Evolutionary conservation across 139 green algal genomes (phyloP), one percentile per base, ranked within the genome.

Genomic region (Chlamydomonas sp.): DNA sequence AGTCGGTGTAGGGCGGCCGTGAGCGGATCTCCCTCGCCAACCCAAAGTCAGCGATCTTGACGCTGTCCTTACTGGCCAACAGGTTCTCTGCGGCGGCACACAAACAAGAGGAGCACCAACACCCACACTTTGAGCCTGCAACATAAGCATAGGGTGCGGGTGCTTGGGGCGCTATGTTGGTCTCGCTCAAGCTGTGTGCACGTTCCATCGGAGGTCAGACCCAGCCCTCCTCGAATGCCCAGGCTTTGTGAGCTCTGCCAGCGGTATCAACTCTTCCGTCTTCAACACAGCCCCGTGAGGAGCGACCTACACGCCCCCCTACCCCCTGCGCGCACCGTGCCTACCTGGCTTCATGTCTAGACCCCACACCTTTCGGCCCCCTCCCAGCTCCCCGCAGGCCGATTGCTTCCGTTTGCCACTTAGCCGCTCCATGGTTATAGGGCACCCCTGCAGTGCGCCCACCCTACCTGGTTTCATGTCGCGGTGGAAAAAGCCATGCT

Each of bases 31-130:
- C 96, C 15, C 97, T 88, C 0, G 97, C 97, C 61, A 99, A 91
- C 5, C 97, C 97, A 93, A 99, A 99, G 91, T 99, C 97, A n/a
- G 96, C 97, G 17, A 99, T 95, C 90, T 99, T 99, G 75, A 99
- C 92, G 5, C 84, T 91, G 74, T 98, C 96, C 68, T 95, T 94
- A 79, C 91, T 95, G 69, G 97, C 94, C 71, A 99, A 90, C 83
- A 99, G 90, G 90, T 99, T 99, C 89, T 99, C 97, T 95, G 94
- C 68, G 77, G 49, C 14, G 14, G 14, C 17, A 77, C 16, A 72
- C 15, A 71, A 71, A 49, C 31, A 49, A 49, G 31, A 49, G 31
- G 31, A 49, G 31, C 31, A 49, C 31, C 31, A 49, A 49, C 31
- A 49, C 31, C 31, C 31, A 49, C 31, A 49, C 31, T 49, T 49